A percentile compares a stretch with the other conserved stretches of the same genome.
Conservation (phyloP, 176 grass and related monocot genomes). For the Cymbopogon citratus region DNA sequence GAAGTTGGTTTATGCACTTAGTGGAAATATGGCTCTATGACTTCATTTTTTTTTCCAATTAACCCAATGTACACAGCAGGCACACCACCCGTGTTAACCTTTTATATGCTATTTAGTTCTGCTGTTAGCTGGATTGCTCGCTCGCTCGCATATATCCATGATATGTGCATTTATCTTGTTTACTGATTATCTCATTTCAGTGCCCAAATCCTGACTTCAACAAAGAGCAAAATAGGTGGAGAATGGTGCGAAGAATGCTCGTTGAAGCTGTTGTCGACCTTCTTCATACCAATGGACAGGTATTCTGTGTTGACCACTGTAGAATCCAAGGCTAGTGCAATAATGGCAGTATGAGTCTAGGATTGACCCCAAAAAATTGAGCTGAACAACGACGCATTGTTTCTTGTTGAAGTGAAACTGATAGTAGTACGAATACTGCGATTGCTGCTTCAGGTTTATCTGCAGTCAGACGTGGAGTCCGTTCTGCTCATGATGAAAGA, state of each 20-base stretch:
- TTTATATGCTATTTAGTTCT: not conserved
- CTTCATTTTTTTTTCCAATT: not conserved
- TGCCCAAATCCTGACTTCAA: conserved; percentile 92
- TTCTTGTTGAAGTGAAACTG: not conserved
- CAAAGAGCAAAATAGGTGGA: conserved; percentile 68
- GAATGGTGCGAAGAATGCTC: conserved; percentile 72
- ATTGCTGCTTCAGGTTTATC: conserved; percentile 57
- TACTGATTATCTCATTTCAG: conserved; percentile 34
- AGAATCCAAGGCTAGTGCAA: not conserved
- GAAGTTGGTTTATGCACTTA: not conserved
- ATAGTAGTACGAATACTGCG: not conserved
- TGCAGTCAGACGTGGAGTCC: conserved; percentile 76
- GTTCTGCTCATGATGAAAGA: conserved; percentile 63
- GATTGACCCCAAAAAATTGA: not conserved
- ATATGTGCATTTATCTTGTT: not conserved
- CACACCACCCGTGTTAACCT: not conserved
- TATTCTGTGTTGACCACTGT: conserved; percentile 9
- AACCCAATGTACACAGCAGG: not conserved
- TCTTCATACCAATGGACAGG: conserved; percentile 78
- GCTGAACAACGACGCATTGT: not conserved
- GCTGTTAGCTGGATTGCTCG: not conserved
- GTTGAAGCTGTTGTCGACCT: conserved; percentile 77
- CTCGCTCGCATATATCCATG: not conserved
- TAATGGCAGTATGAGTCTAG: not conserved
- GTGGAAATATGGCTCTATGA: not conserved